Evolutionary conservation across 139 green algal genomes (phyloP), one percentile per base, ranked within the genome.

Genomic region (Chlorella vulgaris): DNA sequence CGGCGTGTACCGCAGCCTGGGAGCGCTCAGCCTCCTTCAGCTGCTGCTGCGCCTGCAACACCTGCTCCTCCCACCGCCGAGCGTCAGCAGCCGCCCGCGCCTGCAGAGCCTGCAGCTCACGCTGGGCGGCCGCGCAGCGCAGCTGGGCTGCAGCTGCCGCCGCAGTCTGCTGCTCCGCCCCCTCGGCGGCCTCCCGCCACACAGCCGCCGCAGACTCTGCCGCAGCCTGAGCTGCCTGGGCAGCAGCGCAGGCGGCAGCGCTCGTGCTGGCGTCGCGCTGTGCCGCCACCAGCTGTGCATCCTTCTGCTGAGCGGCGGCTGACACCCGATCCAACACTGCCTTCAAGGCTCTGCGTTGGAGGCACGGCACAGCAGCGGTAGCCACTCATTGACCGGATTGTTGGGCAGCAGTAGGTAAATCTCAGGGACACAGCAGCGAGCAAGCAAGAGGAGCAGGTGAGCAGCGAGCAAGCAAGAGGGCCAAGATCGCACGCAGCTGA

Each of bases 251-350:
- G 21, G 65, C 74, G 7, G 74, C 58, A 3, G 19, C 4, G 4
- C 55, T 58, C 7, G 74, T 36, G 21, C 36, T 58, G 1, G 28
- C 58, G 38, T 71, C 53, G 0, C 39, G 58, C 38, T 69, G 77
- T 21, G 65, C 47, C 18, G 50, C 77, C 15, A 36, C 50, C 0
- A 83, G 28, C 28, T 83, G 65, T 0, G 63, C 77, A 69, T 83
- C 77, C 65, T 76, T 76, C 2, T 76, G 66, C 35, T 76, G 77
- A 2, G 77, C 77, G 3, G 77, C 77, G 1, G 77, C 50, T 1
- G 61, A 50, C 5, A 83, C 77, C 1, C 77, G 65, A 47, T 74
- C 77, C 26, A 83, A 47, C 33, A 83, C 77, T 0, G 65, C 63
- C 28, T 83, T 74, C 21, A 83, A 47, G 18, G 77, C 77, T 5